Evolutionary conservation across 2,329 filamentous ascomycete species (phyloP), one percentile per base, ranked within the genome.

Genomic region (Helicocarpus griseus): DNA sequence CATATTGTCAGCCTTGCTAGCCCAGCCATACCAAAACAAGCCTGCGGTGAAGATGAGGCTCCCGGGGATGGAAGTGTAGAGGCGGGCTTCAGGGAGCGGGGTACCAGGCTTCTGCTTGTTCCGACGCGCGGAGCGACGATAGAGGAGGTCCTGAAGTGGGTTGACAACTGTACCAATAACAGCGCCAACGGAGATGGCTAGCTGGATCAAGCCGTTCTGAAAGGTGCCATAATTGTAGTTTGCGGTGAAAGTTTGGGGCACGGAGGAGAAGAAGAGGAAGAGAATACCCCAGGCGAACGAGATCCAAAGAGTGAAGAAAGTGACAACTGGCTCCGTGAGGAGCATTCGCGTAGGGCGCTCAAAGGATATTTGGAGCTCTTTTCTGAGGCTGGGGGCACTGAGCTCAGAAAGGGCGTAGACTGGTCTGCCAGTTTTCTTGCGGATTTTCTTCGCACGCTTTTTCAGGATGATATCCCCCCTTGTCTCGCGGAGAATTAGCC

Each of bases 251-350:
- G 69, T 71, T 50, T 72, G 69, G 0, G 65, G 63, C 1, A 73
- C 67, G 7, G 63, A 67, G 26, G 60, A 63, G 54, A 72, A 72
- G 62, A 72, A 72, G 0, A 73, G 60, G 54, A 68, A 73, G 0
- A 73, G 57, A 22, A 72, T 72, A 1, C 69, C 69, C 69, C 69
- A 72, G 0, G 70, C 69, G 52, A 73, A 74, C 28, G 62, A 65
- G 40, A 72, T 68, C 70, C 70, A 73, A 0, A 73, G 58, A 0
- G 70, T 73, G 59, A 74, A 70, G 49, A 67, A 72, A 2, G 57
- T 67, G 4, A 73, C 66, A 1, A 74, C 67, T 0, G 70, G 70
- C 28, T 73, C 69, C 2, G 69, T 72, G 19, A 69, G 45, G 1
- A 71, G 63, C 67, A 74, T 66, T 11, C 60, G 56, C 0, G 60